These are phyloP conservation scores for Amborella trichopoda DNA, from an alignment of 164 flowering plant genomes.

Conservation along the genomic window DNA sequence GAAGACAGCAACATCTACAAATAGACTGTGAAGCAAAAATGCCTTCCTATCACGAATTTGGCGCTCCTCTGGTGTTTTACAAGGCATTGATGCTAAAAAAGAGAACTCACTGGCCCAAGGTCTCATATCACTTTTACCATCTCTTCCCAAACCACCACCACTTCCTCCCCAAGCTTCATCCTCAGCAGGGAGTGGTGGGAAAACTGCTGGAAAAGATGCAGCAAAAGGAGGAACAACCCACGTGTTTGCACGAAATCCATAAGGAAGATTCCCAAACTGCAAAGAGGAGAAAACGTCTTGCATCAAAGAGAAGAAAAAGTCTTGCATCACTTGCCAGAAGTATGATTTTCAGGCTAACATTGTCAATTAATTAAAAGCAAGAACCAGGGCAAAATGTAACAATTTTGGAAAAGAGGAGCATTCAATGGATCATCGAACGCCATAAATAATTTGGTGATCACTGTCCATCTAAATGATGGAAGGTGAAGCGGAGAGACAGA, in stretches of 20 bases:
- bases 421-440: too few relatives aligned
- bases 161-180: slow-evolving; percentile 93
- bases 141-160: slow-evolving; percentile 94
- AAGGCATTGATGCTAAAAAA: slow-evolving; percentile 82
- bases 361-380: too few relatives aligned
- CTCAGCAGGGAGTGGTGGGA: slow-evolving; percentile 81
- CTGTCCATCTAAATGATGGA: too few relatives aligned
- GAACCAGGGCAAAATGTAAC: too few relatives aligned
- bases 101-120: slow-evolving; percentile 80
- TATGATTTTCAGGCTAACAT: too few relatives aligned
- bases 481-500: too few relatives aligned
- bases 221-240: slow-evolving; percentile 94
- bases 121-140: slow-evolving; percentile 58
- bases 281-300: slow-evolving; percentile 6
- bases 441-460: too few relatives aligned
- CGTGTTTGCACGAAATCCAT: slow-evolving; percentile 95
- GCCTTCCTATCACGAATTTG: slow-evolving; percentile 88
- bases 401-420: too few relatives aligned
- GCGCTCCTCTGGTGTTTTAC: slow-evolving; percentile 90
- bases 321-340: too few relatives aligned
- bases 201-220: slow-evolving; percentile 49
- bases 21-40: slow-evolving; percentile 87
- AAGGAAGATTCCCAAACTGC: slow-evolving; percentile 99
- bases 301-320: too few relatives aligned
- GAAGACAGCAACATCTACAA: slow-evolving; percentile 91